phyloP scores from a whole-genome alignment of 768 basidiomycete genomes.

The Pleurotus ostreatus region DNA sequence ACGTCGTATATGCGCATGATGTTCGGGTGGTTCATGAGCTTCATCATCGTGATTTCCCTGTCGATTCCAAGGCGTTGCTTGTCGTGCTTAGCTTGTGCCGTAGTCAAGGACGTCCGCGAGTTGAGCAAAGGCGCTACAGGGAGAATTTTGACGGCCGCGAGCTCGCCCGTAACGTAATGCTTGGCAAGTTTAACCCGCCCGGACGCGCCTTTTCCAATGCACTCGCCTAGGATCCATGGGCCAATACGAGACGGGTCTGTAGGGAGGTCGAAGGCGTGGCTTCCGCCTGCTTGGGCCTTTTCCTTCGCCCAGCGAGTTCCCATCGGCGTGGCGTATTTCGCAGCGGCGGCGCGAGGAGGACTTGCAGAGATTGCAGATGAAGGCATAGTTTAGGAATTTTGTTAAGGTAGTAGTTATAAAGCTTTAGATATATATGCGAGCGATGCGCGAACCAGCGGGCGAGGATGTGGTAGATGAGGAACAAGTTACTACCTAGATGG shows the following conservation, averaged over 20 bases:
- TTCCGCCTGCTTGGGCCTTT: constrained; percentile 74
- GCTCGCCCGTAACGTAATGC: constrained; percentile 80
- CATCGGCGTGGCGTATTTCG: constrained; percentile 62
- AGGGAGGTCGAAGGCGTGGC: constrained; percentile 72
- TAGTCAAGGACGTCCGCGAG: constrained; percentile 65
- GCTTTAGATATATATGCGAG: not conserved
- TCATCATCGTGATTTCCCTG: constrained; percentile 98
- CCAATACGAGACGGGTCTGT: constrained; percentile 86
- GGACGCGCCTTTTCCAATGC: constrained; percentile 90
- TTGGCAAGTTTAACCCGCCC: constrained; percentile 93
- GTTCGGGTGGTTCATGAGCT: constrained; percentile 97
- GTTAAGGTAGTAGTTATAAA: not conserved
- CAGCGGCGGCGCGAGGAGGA: constrained; percentile 69
- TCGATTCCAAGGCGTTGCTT: constrained; percentile 86
- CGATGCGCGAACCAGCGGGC: constrained; percentile 6
- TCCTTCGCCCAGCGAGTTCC: constrained; percentile 89
- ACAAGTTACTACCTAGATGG: not conserved
- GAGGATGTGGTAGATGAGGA: constrained; percentile 1
- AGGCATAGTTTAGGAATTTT: constrained; percentile 10
- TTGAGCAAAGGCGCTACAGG: constrained; percentile 75
- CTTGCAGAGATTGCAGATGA: constrained; percentile 40
- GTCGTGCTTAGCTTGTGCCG: constrained; percentile 68
- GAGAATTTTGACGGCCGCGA: constrained; percentile 95
- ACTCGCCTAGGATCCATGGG: constrained; percentile 91
- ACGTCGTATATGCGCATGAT: constrained; percentile 95